phyloP scores from a whole-genome alignment of 1,139 yeast species.

The Casaregolazyma suthepensis region DNA sequence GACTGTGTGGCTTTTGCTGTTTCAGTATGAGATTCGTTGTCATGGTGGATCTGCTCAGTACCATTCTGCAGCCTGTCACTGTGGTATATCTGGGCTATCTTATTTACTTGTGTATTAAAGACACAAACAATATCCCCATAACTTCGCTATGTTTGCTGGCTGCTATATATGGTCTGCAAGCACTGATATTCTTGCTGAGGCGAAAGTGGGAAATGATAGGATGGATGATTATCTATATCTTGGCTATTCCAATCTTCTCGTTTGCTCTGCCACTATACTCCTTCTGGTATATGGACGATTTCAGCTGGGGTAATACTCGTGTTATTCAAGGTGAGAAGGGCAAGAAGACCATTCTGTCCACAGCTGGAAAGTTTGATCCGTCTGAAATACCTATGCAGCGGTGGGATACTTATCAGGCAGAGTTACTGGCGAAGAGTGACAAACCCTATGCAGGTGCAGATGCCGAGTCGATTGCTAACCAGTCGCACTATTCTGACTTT shows the following conservation, averaged over 20 bases:
- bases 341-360: conserved; percentile 31
- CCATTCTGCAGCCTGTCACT: conserved; percentile 39
- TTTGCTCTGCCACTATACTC: conserved; percentile 37
- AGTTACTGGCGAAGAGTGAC: conserved; percentile 26
- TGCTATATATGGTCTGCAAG: conserved; percentile 39
- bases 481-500: conserved; percentile 8
- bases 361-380: conserved; percentile 38
- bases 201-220: conserved; percentile 42
- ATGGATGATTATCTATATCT: conserved; percentile 39
- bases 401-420: conserved; percentile 38
- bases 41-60: conserved; percentile 35
- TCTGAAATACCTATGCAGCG: conserved; percentile 35
- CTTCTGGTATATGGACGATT: conserved; percentile 42
- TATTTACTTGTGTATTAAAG: conserved; percentile 31
- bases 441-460: conserved; percentile 16
- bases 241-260: conserved; percentile 38
- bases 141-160: conserved; percentile 36
- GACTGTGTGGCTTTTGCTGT: conserved; percentile 41
- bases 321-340: conserved; percentile 40
- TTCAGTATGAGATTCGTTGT: conserved; percentile 40
- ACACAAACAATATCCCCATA: conserved; percentile 32
- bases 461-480: conserved; percentile 15
- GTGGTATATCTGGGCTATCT: conserved; percentile 38
- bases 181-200: conserved; percentile 35
- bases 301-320: conserved; percentile 43